Evolutionary conservation across 2,329 filamentous ascomycete genomes (phyloP), one percentile per base, ranked within the genome.

Genomic region (Scedosporium aurantiacum): DNA sequence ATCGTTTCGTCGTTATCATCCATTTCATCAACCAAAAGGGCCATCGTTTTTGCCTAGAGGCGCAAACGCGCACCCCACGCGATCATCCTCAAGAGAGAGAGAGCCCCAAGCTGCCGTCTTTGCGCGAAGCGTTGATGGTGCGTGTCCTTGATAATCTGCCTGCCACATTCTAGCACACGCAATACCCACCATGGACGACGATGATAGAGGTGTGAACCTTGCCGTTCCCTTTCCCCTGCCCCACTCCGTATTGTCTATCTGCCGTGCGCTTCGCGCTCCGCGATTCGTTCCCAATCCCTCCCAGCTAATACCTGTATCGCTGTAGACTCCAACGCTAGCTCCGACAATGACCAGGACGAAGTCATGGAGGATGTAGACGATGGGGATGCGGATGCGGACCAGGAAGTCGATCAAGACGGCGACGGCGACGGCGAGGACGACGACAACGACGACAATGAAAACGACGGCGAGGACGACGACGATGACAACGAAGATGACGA

Each of bases 301-400:
- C 55, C 63, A 27, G 50, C 56, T 60, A 40, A 41, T 16, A 40
- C 21, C 28, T 8, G 28, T 27, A 37, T 37, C 28, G 28, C 7
- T 37, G 28, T 10, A 54, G 66, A 66, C 50, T 65, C 64, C 25
- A 65, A 55, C 5, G 63, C 61, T 23, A 63, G 65, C 50, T 65
- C 66, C 27, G 70, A 71, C 7, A 70, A 74, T 65, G 81, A 83
- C 61, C 77, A 76, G 62, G 82, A 85, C 66, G 82, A 85, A 67
- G 74, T 81, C 41, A 84, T 84, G 79, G 81, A 84, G 54, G 77
- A 78, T 57, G 74, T 68, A 25, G 73, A 76, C 23, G 68, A 66
- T 25, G 69, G 71, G 1, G 66, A 68, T 12, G 71, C 72, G 14
- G 70, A 72, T 55, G 70, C 70, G n/a, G 68, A 69, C 5, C 67